Conservation (phyloP, 1,139 yeast species). For the Suhomyces atakaporum region DNA sequence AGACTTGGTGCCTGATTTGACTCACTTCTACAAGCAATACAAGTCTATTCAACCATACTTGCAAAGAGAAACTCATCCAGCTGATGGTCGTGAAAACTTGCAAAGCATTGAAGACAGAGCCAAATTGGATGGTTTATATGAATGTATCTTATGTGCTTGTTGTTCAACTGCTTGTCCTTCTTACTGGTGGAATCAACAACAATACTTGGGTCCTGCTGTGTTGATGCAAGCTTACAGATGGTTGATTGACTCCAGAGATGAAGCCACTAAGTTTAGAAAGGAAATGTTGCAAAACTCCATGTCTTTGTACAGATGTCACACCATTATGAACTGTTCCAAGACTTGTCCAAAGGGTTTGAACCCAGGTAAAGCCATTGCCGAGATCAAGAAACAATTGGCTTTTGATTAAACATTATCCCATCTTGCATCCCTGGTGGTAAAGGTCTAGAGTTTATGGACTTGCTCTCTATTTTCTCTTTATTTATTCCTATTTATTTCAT, state of each 20-base stretch:
- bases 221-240: conserved; percentile 99
- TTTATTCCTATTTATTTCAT: conserved; percentile 11
- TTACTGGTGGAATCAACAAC: conserved; percentile 99
- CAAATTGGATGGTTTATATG: conserved; percentile 95
- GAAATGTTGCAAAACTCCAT: conserved; percentile 93
- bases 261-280: conserved; percentile 79
- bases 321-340: conserved; percentile 96
- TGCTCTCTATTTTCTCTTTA: conserved; percentile 3
- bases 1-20: conserved; percentile 96
- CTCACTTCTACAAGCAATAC: conserved; percentile 97
- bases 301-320: conserved; percentile 98
- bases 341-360: conserved; percentile 99
- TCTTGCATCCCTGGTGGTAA: conserved; percentile 1
- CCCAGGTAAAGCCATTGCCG: conserved; percentile 97
- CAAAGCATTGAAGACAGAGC: conserved; percentile 93
- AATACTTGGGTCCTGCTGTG: conserved; percentile 97
- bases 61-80: conserved; percentile 80
- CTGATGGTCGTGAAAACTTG: conserved; percentile 89
- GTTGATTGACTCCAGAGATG: conserved; percentile 97
- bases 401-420: conserved; percentile 48
- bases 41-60: conserved; percentile 96
- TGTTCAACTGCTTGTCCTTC: conserved; percentile 99
- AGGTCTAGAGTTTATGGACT: not conserved
- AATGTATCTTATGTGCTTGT: conserved; percentile 97
- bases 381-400: conserved; percentile 92